phyloP scores from a whole-genome alignment of 345 rosid genomes.

The Psidium guajava region DNA sequence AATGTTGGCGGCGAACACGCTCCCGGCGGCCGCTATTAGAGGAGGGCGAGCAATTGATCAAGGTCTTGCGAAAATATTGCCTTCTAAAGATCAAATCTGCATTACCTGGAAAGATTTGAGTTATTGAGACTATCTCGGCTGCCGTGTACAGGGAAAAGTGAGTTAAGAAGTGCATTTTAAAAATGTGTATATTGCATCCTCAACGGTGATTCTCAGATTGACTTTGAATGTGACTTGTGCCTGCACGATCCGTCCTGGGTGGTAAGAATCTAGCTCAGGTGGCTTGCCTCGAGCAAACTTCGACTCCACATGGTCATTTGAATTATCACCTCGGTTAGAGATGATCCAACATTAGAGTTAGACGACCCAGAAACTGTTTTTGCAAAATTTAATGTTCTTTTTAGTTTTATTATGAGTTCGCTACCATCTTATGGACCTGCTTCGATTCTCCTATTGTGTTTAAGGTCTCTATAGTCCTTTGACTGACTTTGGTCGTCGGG shows the following conservation, averaged over 20 bases:
- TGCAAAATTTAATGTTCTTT: neutral
- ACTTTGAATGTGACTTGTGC: neutral
- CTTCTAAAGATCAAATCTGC: neutral
- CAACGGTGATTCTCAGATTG: neutral
- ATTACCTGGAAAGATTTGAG: neutral
- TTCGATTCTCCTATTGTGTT: too few relatives aligned
- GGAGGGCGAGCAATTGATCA: neutral
- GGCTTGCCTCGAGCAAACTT: neutral
- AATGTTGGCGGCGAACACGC: neutral
- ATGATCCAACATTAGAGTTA: neutral
- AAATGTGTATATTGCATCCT: accelerated
- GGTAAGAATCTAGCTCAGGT: neutral
- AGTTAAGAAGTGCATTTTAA: neutral
- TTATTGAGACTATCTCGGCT: neutral
- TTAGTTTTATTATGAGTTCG: too few relatives aligned
- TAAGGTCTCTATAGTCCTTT: too few relatives aligned
- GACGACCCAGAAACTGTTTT: neutral
- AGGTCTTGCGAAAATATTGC: neutral
- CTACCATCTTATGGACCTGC: too few relatives aligned
- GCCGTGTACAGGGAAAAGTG: neutral
- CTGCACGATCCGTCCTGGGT: neutral
- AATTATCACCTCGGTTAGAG: neutral
- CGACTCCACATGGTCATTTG: neutral
- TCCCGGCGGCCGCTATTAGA: too few relatives aligned
- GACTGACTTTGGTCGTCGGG: too few relatives aligned